A percentile compares a stretch with the other conserved stretches of the same genome.
phyloP scores from a whole-genome alignment of 352 stramenopile genomes.

The Saprolegnia diclina region DNA sequence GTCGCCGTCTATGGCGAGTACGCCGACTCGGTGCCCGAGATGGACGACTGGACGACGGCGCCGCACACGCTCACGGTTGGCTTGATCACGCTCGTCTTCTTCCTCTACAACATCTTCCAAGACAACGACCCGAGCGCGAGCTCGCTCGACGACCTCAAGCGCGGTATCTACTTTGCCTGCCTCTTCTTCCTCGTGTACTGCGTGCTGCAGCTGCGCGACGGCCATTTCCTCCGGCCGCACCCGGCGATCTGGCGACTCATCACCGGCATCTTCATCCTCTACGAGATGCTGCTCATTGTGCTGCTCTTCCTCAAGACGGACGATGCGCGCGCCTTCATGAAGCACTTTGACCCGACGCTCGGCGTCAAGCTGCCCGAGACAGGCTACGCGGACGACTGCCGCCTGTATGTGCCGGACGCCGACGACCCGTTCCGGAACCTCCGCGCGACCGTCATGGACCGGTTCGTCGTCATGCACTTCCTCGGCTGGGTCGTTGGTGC shows the following conservation, averaged over 20 bases:
- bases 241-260: conserved; percentile 88
- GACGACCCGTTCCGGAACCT: conserved; percentile 75
- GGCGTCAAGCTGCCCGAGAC: conserved; percentile 71
- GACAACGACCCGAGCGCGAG: conserved; percentile 41
- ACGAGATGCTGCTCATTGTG: conserved; percentile 87
- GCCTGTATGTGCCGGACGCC: conserved; percentile 77
- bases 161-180: conserved; percentile 69
- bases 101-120: conserved; percentile 81
- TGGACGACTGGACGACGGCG: conserved; percentile 75
- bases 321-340: conserved; percentile 81
- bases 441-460: conserved; percentile 73
- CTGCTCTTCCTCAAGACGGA: conserved; percentile 77
- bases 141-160: conserved; percentile 49
- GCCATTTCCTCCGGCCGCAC: conserved; percentile 83
- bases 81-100: conserved; percentile 75
- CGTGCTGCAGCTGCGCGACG: conserved; percentile 76
- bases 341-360: conserved; percentile 69
- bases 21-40: conserved; percentile 60
- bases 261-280: conserved; percentile 88
- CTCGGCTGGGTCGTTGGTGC: conserved; percentile 84
- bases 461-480: conserved; percentile 89
- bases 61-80: conserved; percentile 75
- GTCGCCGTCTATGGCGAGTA: conserved; percentile 60
- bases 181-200: conserved; percentile 87
- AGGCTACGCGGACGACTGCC: conserved; percentile 79